These are phyloP conservation scores for Tympanopsis confertula DNA, from an alignment of 2,329 filamentous ascomycete genomes.

Conservation along the genomic window DNA sequence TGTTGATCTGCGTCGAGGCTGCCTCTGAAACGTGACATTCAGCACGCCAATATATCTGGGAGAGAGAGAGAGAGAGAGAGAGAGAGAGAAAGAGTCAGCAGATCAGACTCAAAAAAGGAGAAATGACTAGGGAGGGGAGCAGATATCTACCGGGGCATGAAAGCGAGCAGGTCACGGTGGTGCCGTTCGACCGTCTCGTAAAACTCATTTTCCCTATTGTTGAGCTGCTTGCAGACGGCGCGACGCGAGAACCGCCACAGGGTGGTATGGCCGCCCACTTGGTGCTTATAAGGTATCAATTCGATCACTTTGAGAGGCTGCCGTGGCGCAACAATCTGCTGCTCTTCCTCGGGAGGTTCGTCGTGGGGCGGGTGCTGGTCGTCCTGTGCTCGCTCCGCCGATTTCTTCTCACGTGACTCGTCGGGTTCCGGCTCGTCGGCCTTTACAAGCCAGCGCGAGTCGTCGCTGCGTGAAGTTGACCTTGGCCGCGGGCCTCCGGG, in stretches of 20 bases:
- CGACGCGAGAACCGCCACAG: slow-evolving; percentile 90
- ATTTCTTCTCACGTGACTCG: too few species aligned
- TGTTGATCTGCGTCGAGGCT: slow-evolving; percentile 52
- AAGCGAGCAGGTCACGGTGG: slow-evolving; percentile 80
- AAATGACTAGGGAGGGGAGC: slow-evolving; percentile 5
- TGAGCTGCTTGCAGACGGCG: slow-evolving; percentile 95
- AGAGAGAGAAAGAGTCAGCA: background rate
- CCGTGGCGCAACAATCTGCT: slow-evolving; percentile 30
- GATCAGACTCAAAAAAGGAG: slow-evolving; percentile 7
- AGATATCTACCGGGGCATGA: slow-evolving; percentile 65
- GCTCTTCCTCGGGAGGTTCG: slow-evolving; percentile 36
- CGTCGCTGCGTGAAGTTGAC: slow-evolving; percentile 14
- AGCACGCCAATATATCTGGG: slow-evolving; percentile 87
- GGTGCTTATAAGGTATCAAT: slow-evolving; percentile 91
- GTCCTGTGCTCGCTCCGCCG: too few species aligned
- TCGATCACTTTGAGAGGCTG: slow-evolving; percentile 80
- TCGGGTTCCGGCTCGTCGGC: slow-evolving; percentile 35
- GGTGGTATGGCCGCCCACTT: slow-evolving; percentile 92
- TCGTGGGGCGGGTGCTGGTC: too few species aligned
- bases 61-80: slow-evolving; percentile 11
- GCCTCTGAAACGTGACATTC: slow-evolving; percentile 89
- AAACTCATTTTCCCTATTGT: slow-evolving; percentile 96
- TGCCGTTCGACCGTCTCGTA: slow-evolving; percentile 90
- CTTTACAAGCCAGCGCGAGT: slow-evolving; percentile 44
- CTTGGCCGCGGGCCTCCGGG: slow-evolving; percentile 16